Evolutionary conservation across 2,329 filamentous ascomycete species (phyloP), one percentile per base, ranked within the genome.

Genomic region (Clonostachys rosea): DNA sequence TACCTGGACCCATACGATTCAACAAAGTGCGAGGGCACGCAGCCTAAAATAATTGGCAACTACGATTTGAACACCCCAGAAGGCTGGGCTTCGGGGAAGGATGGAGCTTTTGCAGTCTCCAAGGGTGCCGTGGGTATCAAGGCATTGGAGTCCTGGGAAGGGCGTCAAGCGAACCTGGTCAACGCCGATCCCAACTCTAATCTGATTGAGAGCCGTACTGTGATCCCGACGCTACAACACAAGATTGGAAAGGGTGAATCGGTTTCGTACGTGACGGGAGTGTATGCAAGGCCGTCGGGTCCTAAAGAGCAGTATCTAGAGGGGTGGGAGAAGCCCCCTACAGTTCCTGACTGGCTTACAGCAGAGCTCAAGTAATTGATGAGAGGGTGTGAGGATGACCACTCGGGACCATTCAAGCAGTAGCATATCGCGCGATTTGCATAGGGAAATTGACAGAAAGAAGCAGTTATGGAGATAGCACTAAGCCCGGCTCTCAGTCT

Each of bases 111-210:
- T 53, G 79, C 74, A 12, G 80, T 76, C 18, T 79, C 74, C 3
- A 72, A 62, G 70, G 24, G 24, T 9, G 79, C 64, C 52, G 79
- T 74, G 50, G 79, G 67, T 59, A 87, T 76, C 71, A 79, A 54
- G 61, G 84, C 65, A 52, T 67, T 74, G 47, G 86, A 71, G 58
- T 71, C 72, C 1, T 67, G 60, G 9, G 69, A 67, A 8, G 65
- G 60, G 13, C 72, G 85, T 17, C 66, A 64, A 46, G 87, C 86
- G 5, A 83, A 78, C 59, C 71, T 89, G 24, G 80, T 91, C 43
- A 83, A 89, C 48, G 85, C 86, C 10, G 88, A 91, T 60, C 86
- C 87, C 7, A 91, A 91, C 67, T 87, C 84, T 42, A 91, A 91
- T 64, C 67, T 91, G 34, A 73, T 91, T 3, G 83, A 89, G 66